A percentile compares a stretch with the other conserved stretches of the same genome.
These are phyloP conservation scores for Tulasnella sp. DNA, from an alignment of 768 basidiomycete species.

Conservation along the genomic window DNA sequence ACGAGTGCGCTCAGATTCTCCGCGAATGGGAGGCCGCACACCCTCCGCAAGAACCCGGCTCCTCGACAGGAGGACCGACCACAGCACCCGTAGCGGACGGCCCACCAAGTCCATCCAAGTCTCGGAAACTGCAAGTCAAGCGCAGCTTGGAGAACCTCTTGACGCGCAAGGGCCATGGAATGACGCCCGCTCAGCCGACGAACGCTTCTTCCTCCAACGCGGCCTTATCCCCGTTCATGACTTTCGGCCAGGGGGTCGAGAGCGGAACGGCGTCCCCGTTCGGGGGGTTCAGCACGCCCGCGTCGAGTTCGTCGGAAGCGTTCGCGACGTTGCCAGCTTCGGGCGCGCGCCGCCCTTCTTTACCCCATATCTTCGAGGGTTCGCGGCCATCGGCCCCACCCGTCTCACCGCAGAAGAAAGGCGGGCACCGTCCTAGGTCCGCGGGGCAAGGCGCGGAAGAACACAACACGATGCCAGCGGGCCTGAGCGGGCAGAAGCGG, in stretches of 20 bases:
- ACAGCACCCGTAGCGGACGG: neutral
- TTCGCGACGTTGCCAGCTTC: constrained; percentile 45
- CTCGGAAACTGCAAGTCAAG: constrained; percentile 65
- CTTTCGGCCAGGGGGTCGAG: constrained; percentile 31
- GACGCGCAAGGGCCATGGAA: constrained; percentile 46
- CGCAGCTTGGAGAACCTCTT: constrained; percentile 76
- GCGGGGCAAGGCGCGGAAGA: constrained; percentile 67
- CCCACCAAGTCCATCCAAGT: constrained; percentile 30
- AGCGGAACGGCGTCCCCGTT: constrained; percentile 36
- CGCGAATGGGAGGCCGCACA: constrained; percentile 61
- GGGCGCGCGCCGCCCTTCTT: constrained; percentile 62
- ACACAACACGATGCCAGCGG: constrained; percentile 24
- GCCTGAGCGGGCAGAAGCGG: constrained; percentile 6
- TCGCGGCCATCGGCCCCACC: constrained; percentile 38
- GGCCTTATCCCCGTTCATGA: constrained; percentile 37
- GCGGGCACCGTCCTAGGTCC: constrained; percentile 63
- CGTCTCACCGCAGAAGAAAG: constrained; percentile 42
- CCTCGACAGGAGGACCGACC: constrained; percentile 29
- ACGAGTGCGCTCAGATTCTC: constrained; percentile 74
- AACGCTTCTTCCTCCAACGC: constrained; percentile 35
- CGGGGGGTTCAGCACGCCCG: constrained; percentile 40
- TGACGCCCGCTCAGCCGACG: constrained; percentile 42
- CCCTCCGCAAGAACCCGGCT: constrained; percentile 46
- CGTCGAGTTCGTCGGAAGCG: constrained; percentile 36
- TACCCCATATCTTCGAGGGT: constrained; percentile 57